phyloP scores from a whole-genome alignment of 192 early-diverging fungal species.

The Coemansia sp. region DNA sequence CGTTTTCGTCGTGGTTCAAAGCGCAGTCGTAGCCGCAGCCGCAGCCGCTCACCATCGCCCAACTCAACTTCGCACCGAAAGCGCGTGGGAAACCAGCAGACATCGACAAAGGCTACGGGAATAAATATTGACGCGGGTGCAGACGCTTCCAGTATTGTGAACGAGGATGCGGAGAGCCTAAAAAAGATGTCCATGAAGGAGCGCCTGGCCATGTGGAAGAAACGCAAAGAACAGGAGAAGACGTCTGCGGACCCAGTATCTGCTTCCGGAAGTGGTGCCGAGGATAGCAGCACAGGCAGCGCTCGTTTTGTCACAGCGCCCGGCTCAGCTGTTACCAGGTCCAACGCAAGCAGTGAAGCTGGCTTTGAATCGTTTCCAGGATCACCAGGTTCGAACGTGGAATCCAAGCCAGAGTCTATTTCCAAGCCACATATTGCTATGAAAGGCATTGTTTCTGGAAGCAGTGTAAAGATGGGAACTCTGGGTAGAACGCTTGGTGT shows the following conservation, averaged over 20 bases:
- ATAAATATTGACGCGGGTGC: constrained; percentile 27
- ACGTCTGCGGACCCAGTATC: constrained; percentile 1
- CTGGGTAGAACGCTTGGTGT: not conserved
- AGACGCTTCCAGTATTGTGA: not conserved
- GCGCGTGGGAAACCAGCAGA: not conserved
- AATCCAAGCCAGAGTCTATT: not conserved
- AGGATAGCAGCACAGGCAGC: constrained; percentile 20
- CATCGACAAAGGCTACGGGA: constrained; percentile 5
- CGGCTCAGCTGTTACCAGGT: constrained; percentile 15
- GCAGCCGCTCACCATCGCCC: constrained; percentile 24
- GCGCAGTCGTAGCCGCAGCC: not conserved
- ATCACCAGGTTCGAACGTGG: not conserved
- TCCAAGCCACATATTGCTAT: not conserved
- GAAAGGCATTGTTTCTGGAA: not conserved
- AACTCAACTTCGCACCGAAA: constrained; percentile 1
- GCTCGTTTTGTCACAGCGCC: constrained; percentile 41
- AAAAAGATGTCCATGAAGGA: constrained; percentile 73
- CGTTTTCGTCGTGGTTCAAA: not conserved
- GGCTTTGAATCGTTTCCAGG: constrained; percentile 21
- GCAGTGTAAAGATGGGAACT: not conserved
- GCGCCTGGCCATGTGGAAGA: constrained; percentile 78
- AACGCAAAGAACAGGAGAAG: constrained; percentile 56
- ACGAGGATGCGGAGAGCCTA: constrained; percentile 57
- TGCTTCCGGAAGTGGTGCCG: not conserved
- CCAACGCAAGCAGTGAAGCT: constrained; percentile 12